Percentiles rank a stretch among this genome's conserved stretches.
These are phyloP conservation scores for Uncinocarpus reesii DNA, from an alignment of 2,329 filamentous ascomycete species.

Conservation along the genomic window DNA sequence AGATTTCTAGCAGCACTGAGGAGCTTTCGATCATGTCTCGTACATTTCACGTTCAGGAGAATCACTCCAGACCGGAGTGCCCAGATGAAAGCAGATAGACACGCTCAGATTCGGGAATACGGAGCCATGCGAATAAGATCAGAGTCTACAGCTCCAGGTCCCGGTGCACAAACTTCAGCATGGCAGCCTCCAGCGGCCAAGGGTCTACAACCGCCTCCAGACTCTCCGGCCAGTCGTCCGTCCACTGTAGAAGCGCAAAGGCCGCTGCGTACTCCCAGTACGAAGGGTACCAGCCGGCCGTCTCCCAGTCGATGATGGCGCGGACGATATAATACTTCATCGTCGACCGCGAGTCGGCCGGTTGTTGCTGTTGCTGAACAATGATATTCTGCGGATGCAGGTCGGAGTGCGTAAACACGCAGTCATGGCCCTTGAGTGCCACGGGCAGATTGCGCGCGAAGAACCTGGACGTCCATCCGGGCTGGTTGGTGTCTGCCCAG, in stretches of 20 bases:
- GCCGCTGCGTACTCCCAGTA: conserved; percentile 12
- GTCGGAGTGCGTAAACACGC: conserved; percentile 26
- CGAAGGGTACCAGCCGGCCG: conserved; percentile 31
- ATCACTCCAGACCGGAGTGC: too few species aligned
- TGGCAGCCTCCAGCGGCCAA: conserved; percentile 19
- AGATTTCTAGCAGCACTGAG: too few species aligned
- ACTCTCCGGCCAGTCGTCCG: conserved; percentile 22
- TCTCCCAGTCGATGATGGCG: conserved; percentile 34
- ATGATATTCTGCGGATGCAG: conserved; percentile 27
- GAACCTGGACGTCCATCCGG: conserved; percentile 21
- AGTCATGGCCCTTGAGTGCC: conserved; percentile 19
- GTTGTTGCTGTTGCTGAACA: conserved; percentile 14
- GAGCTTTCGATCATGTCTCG: too few species aligned
- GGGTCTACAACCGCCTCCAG: conserved; percentile 22
- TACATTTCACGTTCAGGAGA: too few species aligned
- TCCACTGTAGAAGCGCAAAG: conserved; percentile 19
- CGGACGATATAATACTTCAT: conserved; percentile 1
- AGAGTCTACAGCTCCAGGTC: conserved; percentile 16
- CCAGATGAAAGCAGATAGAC: too few species aligned
- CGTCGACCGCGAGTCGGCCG: background rate
- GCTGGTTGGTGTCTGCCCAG: conserved; percentile 13
- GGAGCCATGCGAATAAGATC: too few species aligned
- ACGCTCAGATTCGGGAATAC: too few species aligned
- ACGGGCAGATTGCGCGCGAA: conserved; percentile 20
- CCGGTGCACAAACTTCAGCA: conserved; percentile 20